Conservation (phyloP, 2,329 filamentous ascomycete species). For the Fusarium sp. region DNA sequence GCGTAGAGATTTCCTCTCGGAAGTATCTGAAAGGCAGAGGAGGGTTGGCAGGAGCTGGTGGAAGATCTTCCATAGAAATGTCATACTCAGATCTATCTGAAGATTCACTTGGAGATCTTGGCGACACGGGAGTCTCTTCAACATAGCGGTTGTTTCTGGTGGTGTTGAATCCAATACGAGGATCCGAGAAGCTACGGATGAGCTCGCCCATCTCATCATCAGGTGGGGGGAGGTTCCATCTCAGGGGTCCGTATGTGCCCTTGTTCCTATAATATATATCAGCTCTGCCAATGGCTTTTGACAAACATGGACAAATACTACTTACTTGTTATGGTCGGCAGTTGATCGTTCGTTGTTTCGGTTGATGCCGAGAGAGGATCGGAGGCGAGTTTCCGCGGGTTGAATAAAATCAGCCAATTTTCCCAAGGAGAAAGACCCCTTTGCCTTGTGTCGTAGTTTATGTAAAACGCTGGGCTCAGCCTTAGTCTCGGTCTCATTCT, state of each 20-base stretch:
- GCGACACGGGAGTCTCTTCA: not conserved
- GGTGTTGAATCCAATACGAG: not conserved
- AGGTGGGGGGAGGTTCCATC: constrained; percentile 18
- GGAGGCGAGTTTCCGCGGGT: not conserved
- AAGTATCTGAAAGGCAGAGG: not conserved
- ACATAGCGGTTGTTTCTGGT: constrained; percentile 19
- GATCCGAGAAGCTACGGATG: constrained; percentile 5
- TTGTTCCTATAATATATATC: not conserved
- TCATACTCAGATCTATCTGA: not conserved
- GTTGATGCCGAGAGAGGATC: not conserved
- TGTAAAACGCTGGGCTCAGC: not conserved
- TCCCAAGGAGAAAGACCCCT: not conserved
- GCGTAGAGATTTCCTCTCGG: constrained; percentile 1
- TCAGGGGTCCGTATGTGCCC: constrained; percentile 13
- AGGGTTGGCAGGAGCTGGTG: not conserved
- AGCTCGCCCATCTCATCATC: constrained; percentile 16
- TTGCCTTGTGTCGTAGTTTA: not conserved
- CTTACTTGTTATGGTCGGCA: not conserved
- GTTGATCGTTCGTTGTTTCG: not conserved
- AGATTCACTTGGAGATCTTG: not conserved
- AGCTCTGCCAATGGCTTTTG: not conserved
- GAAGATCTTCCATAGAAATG: constrained; percentile 7
- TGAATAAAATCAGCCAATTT: not conserved
- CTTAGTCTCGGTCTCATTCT: not conserved
- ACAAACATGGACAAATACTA: not conserved